Evolutionary conservation across 1,139 yeast genomes (phyloP), one percentile per base, ranked within the genome.

Genomic region (Kodamaea sp.): DNA sequence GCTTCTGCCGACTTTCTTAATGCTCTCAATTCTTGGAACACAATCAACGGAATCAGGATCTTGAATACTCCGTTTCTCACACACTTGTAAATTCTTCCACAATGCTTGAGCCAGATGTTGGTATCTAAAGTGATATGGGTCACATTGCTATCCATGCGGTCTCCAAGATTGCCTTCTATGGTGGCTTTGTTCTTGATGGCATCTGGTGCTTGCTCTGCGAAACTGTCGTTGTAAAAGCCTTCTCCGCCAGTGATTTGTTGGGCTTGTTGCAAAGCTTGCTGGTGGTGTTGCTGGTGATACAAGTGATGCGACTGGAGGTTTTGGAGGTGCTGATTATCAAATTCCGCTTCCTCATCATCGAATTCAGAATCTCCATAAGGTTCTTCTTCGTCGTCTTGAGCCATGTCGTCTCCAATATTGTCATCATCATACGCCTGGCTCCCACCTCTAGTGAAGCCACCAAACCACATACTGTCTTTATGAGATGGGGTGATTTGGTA

Each of bases 81-180:
- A 48, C 87, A 77, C 54, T 84, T 84, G 63, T 73, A 84, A 20
- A 84, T 69, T 40, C 83, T 70, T 2, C 92, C 94, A 55, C 89
- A 83, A 53, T 83, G 90, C 48, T 84, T 82, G 44, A 84, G 63
- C 92, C 92, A 84, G 41, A 84, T 79, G 43, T 85, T 83, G 6
- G 94, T 84, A 59, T 84, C 94, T 37, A 83, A 65, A 1, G 88
- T 78, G 36, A 83, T 71, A 47, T 72, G 73, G 0, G 89, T 80
- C 26, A 77, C 60, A 7, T 68, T 56, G 7, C 74, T 67, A 49
- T 78, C 83, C 72, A 78, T 76, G 28, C 67, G 60, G 36, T 68
- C 71, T 4, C 76, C 76, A 32, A 70, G 55, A 47, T 70, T 61
- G 10, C 76, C 76, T 33, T 61, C 69, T 7, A 58, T 18, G 10